Conservation (phyloP, 1,139 yeast genomes). For the Suhomyces anneliseae region DNA sequence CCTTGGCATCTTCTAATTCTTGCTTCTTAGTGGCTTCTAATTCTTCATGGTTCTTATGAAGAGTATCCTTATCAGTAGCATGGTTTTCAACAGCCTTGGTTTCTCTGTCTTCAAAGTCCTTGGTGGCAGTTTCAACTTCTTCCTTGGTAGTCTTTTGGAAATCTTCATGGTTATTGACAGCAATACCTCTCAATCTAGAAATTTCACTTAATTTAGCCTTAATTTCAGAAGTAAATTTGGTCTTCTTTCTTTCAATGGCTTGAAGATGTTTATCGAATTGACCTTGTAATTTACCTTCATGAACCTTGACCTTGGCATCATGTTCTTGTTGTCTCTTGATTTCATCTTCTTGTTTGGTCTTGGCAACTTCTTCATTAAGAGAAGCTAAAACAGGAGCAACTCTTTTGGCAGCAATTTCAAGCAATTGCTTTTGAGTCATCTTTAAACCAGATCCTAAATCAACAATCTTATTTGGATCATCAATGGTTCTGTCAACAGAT, state of each 20-base stretch:
- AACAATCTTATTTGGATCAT: conserved; percentile 51
- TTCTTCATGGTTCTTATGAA: conserved; percentile 47
- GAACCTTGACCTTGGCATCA: conserved; percentile 38
- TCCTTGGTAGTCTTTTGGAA: conserved; percentile 41
- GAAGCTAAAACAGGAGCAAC: conserved; percentile 55
- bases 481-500: conserved; percentile 45
- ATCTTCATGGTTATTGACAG: conserved; percentile 33
- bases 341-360: conserved; percentile 49
- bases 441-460: conserved; percentile 57
- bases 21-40: conserved; percentile 49
- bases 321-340: conserved; percentile 44
- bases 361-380: conserved; percentile 52
- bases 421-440: conserved; percentile 55
- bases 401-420: conserved; percentile 56
- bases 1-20: conserved; percentile 50
- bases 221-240: conserved; percentile 40
- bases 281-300: conserved; percentile 44
- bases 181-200: conserved; percentile 29
- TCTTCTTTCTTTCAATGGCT: conserved; percentile 42
- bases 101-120: conserved; percentile 49
- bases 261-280: conserved; percentile 44
- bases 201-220: conserved; percentile 37
- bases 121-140: conserved; percentile 48
- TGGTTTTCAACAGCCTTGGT: conserved; percentile 49
- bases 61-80: conserved; percentile 44